Evolutionary conservation across 2,329 filamentous ascomycete genomes (phyloP).

Genomic region (Tolypocladium guangdongense): DNA sequence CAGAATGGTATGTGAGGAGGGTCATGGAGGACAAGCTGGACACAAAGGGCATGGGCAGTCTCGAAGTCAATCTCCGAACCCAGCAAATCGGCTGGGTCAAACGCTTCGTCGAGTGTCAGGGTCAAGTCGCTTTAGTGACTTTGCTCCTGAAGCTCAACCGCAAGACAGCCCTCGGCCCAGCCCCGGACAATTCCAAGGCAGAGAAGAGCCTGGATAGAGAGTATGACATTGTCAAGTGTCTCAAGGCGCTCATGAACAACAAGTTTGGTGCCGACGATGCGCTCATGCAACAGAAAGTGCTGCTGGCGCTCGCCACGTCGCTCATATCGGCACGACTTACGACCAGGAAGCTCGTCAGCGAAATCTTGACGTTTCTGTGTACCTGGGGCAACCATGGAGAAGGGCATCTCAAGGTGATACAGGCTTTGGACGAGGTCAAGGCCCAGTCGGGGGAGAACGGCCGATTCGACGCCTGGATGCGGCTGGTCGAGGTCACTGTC

Average conservation of each 20-base stretch:
- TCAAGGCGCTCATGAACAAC: constrained; percentile 98
- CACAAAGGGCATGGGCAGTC: constrained; percentile 78
- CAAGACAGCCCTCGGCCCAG: constrained; percentile 64
- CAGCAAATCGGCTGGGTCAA: constrained; percentile 98
- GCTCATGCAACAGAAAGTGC: constrained; percentile 76
- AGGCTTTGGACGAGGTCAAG: constrained; percentile 88
- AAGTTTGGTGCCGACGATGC: constrained; percentile 98
- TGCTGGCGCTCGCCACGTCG: constrained; percentile 76
- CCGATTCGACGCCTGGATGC: constrained; percentile 97
- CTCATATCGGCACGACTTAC: constrained; percentile 82
- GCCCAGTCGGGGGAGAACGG: constrained; percentile 81
- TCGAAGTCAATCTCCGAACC: constrained; percentile 89
- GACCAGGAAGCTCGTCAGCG: constrained; percentile 88
- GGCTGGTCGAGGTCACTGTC: constrained; percentile 91
- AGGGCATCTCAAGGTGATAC: constrained; percentile 86
- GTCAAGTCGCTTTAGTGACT: constrained; percentile 90
- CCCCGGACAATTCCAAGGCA: constrained; percentile 42
- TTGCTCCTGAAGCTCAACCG: constrained; percentile 90
- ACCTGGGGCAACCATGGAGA: constrained; percentile 79
- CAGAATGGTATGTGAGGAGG: constrained; percentile 95
- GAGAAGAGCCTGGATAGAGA: constrained; percentile 83
- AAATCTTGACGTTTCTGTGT: constrained; percentile 91
- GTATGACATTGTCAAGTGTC: constrained; percentile 95
- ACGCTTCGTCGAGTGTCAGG: constrained; percentile 92
- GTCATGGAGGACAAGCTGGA: constrained; percentile 94